These are phyloP conservation scores for Metschnikowia peoriensis DNA, from an alignment of 805 yeast species.

Conservation along the genomic window DNA sequence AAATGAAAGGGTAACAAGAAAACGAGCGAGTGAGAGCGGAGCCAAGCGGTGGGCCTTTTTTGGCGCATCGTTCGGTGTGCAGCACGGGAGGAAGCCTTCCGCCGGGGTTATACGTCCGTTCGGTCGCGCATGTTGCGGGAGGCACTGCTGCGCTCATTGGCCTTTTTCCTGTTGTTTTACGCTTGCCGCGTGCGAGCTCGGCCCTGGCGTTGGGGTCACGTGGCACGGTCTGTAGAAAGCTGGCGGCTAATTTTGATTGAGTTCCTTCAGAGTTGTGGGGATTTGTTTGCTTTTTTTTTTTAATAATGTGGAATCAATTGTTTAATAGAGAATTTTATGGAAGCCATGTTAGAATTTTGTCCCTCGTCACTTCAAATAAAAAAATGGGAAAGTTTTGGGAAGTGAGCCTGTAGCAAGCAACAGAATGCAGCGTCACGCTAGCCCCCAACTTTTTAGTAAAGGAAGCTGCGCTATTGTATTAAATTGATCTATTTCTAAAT, in stretches of 20 bases:
- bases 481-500: no score
- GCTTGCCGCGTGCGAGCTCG: background rate
- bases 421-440: no score
- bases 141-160: constrained; percentile 3
- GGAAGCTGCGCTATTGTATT: no score
- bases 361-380: no score
- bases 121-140: background rate
- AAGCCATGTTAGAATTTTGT: no score
- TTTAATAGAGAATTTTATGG: no score
- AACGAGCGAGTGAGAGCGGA: constrained; percentile 4
- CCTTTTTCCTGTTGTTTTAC: background rate
- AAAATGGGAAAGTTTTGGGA: no score
- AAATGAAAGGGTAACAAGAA: constrained; percentile 2
- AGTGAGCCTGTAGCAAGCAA: no score
- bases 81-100: constrained; percentile 23
- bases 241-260: background rate
- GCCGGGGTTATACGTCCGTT: constrained; percentile 24
- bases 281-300: no score
- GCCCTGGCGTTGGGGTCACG: background rate
- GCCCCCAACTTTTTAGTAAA: no score
- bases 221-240: background rate
- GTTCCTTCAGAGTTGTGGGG: no score
- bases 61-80: constrained; percentile 9
- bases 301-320: no score
- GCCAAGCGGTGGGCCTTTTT: background rate